Evolutionary conservation across 148 eudicot species (phyloP), one percentile per base, ranked within the genome.

Genomic region (Gaultheria prostrata): DNA sequence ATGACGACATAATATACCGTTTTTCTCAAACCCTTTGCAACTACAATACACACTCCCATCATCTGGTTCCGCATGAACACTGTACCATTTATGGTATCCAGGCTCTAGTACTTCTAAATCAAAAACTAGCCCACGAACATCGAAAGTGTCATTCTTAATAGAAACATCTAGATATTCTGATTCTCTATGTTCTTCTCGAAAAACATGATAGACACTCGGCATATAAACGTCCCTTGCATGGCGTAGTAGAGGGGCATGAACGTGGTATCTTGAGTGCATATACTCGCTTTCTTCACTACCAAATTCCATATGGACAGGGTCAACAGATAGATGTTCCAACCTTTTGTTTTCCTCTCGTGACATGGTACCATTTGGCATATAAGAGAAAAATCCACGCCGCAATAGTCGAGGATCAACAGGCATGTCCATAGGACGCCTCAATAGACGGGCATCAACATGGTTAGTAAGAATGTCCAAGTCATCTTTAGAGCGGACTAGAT

Each of bases 171-270:
- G 39, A 70, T 3, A 70, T 32, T 70, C 74, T 13, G 74, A 70
- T 30, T 70, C 14, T 24, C 32, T 30, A 70, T 70, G 15, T 70
- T 70, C 74, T 70, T n/a, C 74, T 26, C 43, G 39, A 70, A 70
- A 30, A 1, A 12, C 13, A 70, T 1, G 32, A 70, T 24, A 70
- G 39, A 30, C 30, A 43, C 43, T 26, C 0, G 51, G 48, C n/a
- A 74, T 20, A 74, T 74, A 74, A 74, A 74, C 18, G 12, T 74
- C 77, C 77, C 77, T 74, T 74, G 77, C 77, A 74, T 74, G 77
- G 11, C 77, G 39, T 2, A 74, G 13, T 43, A 74, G 26, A 43
- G 77, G 77, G 43, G 77, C 57, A 54, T 54, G 20, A 54, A 54
- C 57, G 6, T 54, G 57, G 21, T 54, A 54, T 54, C 57, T 54